Conservation (phyloP, 2,329 filamentous ascomycete genomes). For the Zalaria obscura region DNA sequence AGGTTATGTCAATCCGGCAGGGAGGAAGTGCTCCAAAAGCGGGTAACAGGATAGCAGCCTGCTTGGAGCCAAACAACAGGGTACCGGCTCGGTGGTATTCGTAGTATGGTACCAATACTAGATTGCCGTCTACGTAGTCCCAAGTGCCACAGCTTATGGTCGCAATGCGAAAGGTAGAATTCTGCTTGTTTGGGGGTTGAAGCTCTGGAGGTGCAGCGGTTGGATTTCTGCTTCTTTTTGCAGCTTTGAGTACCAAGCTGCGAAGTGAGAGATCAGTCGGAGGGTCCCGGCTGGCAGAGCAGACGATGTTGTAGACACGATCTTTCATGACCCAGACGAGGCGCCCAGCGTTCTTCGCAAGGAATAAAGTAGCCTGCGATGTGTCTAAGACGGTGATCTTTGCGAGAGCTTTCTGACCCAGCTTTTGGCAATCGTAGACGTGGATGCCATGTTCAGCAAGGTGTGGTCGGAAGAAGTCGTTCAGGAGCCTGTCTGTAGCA, state of each 20-base stretch:
- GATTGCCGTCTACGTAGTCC: slow-evolving; percentile 22
- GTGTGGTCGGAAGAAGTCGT: slow-evolving; percentile 22
- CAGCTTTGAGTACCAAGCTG: slow-evolving; percentile 11
- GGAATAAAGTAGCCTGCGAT: slow-evolving; percentile 27
- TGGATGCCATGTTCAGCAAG: slow-evolving; percentile 25
- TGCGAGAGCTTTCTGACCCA: slow-evolving; percentile 24
- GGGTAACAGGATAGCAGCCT: slow-evolving; percentile 13
- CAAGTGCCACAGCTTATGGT: slow-evolving; percentile 29
- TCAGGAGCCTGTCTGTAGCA: slow-evolving; percentile 27
- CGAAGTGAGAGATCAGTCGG: slow-evolving; percentile 12
- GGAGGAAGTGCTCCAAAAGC: slow-evolving; percentile 8
- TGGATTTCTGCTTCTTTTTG: slow-evolving; percentile 3
- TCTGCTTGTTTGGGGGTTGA: slow-evolving; percentile 2
- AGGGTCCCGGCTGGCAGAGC: slow-evolving; percentile 11
- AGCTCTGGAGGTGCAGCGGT: background rate
- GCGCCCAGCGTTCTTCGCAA: slow-evolving; percentile 19
- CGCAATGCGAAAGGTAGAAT: slow-evolving; percentile 17
- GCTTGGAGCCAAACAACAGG: slow-evolving; percentile 17
- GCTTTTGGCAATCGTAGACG: slow-evolving; percentile 31
- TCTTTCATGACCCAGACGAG: slow-evolving; percentile 5
- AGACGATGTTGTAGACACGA: slow-evolving; percentile 2
- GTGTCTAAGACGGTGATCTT: slow-evolving; percentile 31
- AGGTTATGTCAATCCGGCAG: slow-evolving; percentile 26
- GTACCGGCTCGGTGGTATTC: slow-evolving; percentile 25
- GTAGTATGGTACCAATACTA: slow-evolving; percentile 28